These are phyloP conservation scores for Nicotiana otophora DNA, from an alignment of 257 asterid species.

Conservation along the genomic window DNA sequence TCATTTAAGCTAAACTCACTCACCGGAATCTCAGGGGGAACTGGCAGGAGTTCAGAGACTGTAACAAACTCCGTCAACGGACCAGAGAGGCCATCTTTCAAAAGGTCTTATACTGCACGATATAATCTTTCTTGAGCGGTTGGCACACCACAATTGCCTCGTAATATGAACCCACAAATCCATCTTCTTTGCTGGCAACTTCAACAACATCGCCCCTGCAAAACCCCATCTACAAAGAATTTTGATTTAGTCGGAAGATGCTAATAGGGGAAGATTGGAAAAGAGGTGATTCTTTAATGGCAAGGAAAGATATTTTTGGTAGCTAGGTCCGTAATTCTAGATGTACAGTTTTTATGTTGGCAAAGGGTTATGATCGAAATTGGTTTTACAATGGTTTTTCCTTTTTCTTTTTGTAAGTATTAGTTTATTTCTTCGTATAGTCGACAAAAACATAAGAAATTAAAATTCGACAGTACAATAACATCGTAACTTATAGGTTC, in stretches of 20 bases:
- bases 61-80: slow-evolving; percentile 23
- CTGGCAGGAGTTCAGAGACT: slow-evolving; percentile 24
- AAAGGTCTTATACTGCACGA: neutral
- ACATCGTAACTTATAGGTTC: neutral
- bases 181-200: slow-evolving; percentile 23
- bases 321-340: neutral
- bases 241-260: neutral
- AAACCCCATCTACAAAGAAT: slow-evolving; percentile 7
- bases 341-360: neutral
- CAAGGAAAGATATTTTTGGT: neutral
- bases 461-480: neutral
- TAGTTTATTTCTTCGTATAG: neutral
- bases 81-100: slow-evolving; percentile 19
- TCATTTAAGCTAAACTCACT: slow-evolving; percentile 10
- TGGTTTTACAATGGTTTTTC: neutral
- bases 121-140: slow-evolving; percentile 1
- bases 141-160: slow-evolving; percentile 18
- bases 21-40: slow-evolving; percentile 16
- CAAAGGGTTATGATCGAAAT: neutral
- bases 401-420: no score
- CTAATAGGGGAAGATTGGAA: neutral
- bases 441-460: neutral
- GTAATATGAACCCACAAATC: slow-evolving; percentile 24
- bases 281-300: neutral
- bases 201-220: slow-evolving; percentile 15